These are phyloP conservation scores for Sordariomycetes sp. DNA, from an alignment of 2,329 filamentous ascomycete species.

Conservation along the genomic window DNA sequence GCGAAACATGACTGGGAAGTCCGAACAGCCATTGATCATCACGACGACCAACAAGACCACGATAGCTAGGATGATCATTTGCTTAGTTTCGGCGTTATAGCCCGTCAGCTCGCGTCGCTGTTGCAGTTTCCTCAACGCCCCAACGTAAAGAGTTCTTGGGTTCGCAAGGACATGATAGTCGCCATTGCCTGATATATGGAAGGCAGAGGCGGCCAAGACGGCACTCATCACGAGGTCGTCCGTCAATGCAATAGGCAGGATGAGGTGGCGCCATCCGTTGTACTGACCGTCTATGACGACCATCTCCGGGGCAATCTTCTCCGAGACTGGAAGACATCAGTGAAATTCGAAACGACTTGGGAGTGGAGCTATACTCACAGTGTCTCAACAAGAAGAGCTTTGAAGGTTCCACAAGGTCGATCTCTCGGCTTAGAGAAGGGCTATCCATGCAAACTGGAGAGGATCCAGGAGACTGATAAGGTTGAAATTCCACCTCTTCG, in stretches of 20 bases:
- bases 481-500: too few species aligned
- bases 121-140: constrained; percentile 8
- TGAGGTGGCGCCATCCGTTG: constrained; percentile 11
- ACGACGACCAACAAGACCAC: constrained; percentile 12
- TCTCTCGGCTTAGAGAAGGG: too few species aligned
- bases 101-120: constrained; percentile 9
- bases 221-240: constrained; percentile 15
- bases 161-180: background rate
- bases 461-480: too few species aligned
- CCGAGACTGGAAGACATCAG: constrained; percentile 9
- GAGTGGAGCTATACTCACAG: background rate
- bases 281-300: constrained; percentile 10
- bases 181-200: constrained; percentile 8
- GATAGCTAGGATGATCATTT: constrained; percentile 12
- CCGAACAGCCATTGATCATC: constrained; percentile 14
- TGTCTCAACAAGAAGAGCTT: background rate
- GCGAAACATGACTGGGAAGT: constrained; percentile 14
- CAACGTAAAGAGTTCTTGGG: constrained; percentile 9
- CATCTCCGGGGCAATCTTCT: constrained; percentile 14
- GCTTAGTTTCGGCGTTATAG: constrained; percentile 6
- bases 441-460: too few species aligned
- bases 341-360: background rate
- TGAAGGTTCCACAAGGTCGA: background rate
- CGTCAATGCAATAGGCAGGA: constrained; percentile 10
- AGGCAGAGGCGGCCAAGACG: constrained; percentile 14